Evolutionary conservation across 305 asterid genomes (phyloP).

Genomic region (Fraxinus floribunda): DNA sequence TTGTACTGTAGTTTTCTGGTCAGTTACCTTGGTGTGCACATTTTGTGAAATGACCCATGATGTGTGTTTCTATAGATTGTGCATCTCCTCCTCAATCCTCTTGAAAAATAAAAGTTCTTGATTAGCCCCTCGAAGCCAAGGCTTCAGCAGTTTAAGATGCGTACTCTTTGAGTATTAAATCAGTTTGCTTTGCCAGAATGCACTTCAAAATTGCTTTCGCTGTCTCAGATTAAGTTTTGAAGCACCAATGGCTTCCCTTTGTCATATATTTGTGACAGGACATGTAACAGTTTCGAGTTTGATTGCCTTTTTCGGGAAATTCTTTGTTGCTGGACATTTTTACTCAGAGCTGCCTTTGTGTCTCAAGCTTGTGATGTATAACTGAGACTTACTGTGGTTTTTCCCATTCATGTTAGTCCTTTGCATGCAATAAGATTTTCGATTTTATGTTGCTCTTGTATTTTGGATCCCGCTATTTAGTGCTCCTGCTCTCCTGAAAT

Average conservation of each 20-base stretch:
- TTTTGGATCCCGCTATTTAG: background rate
- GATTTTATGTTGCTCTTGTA: background rate
- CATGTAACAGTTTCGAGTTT: slow-evolving; percentile 1
- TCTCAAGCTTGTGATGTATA: background rate
- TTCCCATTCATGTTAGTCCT: background rate
- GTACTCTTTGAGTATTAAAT: slow-evolving; percentile 21
- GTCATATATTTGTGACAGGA: background rate
- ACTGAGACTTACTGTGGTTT: background rate
- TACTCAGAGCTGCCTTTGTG: background rate
- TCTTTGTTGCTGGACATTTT: slow-evolving; percentile 21
- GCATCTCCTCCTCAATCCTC: slow-evolving; percentile 40
- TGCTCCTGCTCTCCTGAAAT: slow-evolving; percentile 18
- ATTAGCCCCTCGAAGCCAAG: slow-evolving; percentile 36
- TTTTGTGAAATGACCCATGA: slow-evolving; percentile 31
- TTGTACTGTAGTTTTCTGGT: slow-evolving; percentile 13
- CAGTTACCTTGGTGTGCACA: slow-evolving; percentile 9
- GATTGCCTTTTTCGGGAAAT: slow-evolving; percentile 8
- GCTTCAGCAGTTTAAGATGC: slow-evolving; percentile 30
- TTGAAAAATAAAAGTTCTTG: slow-evolving; percentile 37
- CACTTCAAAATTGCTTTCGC: background rate
- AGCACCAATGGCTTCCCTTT: slow-evolving; percentile 14
- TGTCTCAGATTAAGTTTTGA: slow-evolving; percentile 29
- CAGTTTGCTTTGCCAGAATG: background rate
- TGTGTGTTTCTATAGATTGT: slow-evolving; percentile 35
- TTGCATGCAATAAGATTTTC: background rate